These are phyloP conservation scores for Endocladia muricata DNA, from an alignment of 31 red algal species.

Conservation along the genomic window DNA sequence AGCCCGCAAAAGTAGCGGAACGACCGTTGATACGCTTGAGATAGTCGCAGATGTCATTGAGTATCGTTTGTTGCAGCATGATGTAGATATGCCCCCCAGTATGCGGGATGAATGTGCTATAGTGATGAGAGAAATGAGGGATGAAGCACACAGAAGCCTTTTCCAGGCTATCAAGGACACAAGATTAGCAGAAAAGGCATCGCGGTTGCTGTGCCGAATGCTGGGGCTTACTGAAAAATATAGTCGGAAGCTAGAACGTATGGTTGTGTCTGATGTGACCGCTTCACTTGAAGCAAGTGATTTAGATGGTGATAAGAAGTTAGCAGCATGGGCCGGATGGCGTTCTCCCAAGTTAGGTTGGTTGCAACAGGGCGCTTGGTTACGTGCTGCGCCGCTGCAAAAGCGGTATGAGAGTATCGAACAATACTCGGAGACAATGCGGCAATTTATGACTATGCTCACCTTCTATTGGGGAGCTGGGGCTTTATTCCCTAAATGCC, in stretches of 20 bases:
- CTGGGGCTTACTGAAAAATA: not conserved
- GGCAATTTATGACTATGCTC: constrained; percentile 18
- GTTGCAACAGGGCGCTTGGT: constrained; percentile 30
- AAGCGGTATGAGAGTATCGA: constrained; percentile 34
- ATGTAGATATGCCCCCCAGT: not conserved
- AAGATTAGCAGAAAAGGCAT: not conserved
- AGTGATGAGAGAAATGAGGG: not conserved
- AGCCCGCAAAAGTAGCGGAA: not conserved
- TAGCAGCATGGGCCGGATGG: constrained; percentile 26
- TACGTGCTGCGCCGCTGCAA: constrained; percentile 2
- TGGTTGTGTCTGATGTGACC: not conserved
- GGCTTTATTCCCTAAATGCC: constrained; percentile 50
- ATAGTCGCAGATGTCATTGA: constrained; percentile 48
- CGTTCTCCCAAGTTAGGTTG: constrained; percentile 23
- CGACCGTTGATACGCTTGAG: constrained; percentile 12
- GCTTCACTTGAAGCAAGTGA: not conserved
- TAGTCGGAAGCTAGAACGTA: constrained; percentile 1
- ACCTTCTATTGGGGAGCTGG: constrained; percentile 57
- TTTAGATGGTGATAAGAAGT: not conserved
- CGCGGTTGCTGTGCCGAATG: not conserved
- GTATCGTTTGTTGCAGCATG: constrained; percentile 12
- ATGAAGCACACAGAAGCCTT: constrained; percentile 6
- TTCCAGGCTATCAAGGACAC: constrained; percentile 3
- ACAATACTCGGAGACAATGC: constrained; percentile 24
- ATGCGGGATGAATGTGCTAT: not conserved